Evolutionary conservation across 768 basidiomycete genomes (phyloP).

Genomic region (Boletus subparvulus): DNA sequence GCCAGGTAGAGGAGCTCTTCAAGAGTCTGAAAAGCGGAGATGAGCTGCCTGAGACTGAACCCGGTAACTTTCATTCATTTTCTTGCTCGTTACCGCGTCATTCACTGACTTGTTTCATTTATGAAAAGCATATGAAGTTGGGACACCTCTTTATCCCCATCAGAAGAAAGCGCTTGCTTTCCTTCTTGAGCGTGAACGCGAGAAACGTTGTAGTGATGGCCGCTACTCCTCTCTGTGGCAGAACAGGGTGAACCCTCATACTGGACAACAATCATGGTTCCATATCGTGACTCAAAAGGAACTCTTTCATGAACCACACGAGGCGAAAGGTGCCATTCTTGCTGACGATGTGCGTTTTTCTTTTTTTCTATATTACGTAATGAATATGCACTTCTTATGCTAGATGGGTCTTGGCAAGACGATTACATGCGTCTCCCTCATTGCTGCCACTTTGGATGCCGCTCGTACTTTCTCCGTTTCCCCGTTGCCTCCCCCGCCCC

Average conservation of each 20-base stretch:
- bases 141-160: constrained; percentile 90
- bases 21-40: constrained; percentile 84
- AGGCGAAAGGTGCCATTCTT: constrained; percentile 85
- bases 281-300: constrained; percentile 86
- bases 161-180: constrained; percentile 98
- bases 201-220: constrained; percentile 56
- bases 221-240: constrained; percentile 75
- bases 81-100: constrained; percentile 11
- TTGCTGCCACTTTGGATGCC: constrained; percentile 77
- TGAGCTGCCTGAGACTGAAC: constrained; percentile 82
- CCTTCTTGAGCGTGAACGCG: constrained; percentile 82
- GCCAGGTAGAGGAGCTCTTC: constrained; percentile 93
- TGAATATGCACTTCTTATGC: constrained; percentile 7
- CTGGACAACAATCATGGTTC: constrained; percentile 59
- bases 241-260: constrained; percentile 46
- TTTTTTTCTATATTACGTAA: constrained; percentile 10
- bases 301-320: constrained; percentile 59
- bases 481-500: constrained; percentile 47
- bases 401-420: constrained; percentile 99
- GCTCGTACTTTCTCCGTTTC: constrained; percentile 64
- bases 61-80: constrained; percentile 54
- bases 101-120: constrained; percentile 15
- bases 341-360: constrained; percentile 86
- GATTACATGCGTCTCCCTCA: constrained; percentile 90
- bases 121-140: constrained; percentile 62